Percentiles rank a stretch among this genome's conserved stretches.
These are phyloP conservation scores for Colletotrichum liaoningense DNA, from an alignment of 2,329 filamentous ascomycete genomes.

Conservation along the genomic window DNA sequence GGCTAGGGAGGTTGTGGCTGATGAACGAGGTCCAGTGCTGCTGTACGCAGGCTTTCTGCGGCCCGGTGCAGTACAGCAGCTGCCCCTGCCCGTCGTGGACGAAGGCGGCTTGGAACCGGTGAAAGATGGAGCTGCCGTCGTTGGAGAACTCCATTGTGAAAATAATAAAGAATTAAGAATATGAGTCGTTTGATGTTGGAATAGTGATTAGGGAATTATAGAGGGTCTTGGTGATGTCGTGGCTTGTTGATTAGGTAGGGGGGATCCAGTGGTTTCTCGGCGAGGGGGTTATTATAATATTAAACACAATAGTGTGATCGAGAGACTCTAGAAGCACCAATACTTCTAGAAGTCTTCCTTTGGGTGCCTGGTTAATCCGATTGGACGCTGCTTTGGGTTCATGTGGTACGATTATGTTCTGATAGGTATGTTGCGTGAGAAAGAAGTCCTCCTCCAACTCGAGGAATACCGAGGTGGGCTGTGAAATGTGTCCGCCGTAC, in stretches of 20 bases:
- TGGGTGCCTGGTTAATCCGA: background rate
- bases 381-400: background rate
- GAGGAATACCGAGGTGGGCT: slow-evolving; percentile 1
- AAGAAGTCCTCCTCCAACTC: background rate
- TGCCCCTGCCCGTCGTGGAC: slow-evolving; percentile 29
- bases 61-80: slow-evolving; percentile 22
- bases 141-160: slow-evolving; percentile 34
- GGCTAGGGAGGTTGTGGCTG: slow-evolving; percentile 16
- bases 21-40: slow-evolving; percentile 14
- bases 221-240: background rate
- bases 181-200: background rate
- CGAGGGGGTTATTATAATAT: slow-evolving; percentile 7
- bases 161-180: background rate
- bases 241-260: background rate
- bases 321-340: background rate
- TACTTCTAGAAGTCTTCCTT: background rate
- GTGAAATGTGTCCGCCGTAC: slow-evolving; percentile 5
- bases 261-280: background rate
- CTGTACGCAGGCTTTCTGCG: slow-evolving; percentile 18
- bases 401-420: slow-evolving; percentile 10
- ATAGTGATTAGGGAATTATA: slow-evolving; percentile 14
- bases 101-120: slow-evolving; percentile 33
- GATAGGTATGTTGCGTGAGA: background rate
- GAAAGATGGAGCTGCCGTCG: slow-evolving; percentile 31
- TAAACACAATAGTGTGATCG: background rate